Conservation (phyloP, 371 early-diverging fungal species). For the Rhizopus sp. region DNA sequence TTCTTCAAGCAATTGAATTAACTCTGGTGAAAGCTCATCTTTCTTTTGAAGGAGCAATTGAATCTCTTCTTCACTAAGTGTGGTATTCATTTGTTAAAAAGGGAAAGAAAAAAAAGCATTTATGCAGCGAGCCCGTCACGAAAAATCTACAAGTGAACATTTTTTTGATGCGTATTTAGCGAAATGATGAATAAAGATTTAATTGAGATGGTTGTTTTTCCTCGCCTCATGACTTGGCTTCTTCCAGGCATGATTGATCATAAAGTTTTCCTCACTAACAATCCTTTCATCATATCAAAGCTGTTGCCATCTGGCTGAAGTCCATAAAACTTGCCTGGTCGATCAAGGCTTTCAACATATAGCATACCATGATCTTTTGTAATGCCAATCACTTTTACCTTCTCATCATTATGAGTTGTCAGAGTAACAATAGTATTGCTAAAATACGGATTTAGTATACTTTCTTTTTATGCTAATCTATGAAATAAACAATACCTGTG, state of each 20-base stretch:
- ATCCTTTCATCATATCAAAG: slow-evolving; percentile 93
- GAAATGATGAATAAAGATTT: too few species aligned
- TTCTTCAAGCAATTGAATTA: slow-evolving; percentile 6
- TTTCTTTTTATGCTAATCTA: slow-evolving; percentile 1
- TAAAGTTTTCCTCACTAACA: slow-evolving; percentile 68
- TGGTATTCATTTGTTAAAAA: background rate
- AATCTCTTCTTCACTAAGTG: background rate
- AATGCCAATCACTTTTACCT: slow-evolving; percentile 76
- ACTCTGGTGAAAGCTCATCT: slow-evolving; percentile 11
- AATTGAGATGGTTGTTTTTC: too few species aligned
- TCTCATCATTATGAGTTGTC: slow-evolving; percentile 57
- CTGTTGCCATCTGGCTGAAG: slow-evolving; percentile 95
- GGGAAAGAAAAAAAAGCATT: background rate
- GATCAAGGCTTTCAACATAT: slow-evolving; percentile 62
- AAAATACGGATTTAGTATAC: slow-evolving; percentile 10
- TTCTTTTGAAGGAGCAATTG: background rate
- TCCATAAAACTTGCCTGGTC: slow-evolving; percentile 53
- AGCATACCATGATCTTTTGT: slow-evolving; percentile 78
- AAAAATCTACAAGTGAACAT: too few species aligned
- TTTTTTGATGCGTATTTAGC: too few species aligned
- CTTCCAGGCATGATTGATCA: too few species aligned
- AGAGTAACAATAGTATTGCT: slow-evolving; percentile 73
- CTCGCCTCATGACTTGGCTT: too few species aligned
- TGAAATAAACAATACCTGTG: slow-evolving; percentile 58
- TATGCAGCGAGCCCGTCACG: background rate